These are phyloP conservation scores for Gypsophila paniculata DNA, from an alignment of 179 eudicot species.

Conservation along the genomic window DNA sequence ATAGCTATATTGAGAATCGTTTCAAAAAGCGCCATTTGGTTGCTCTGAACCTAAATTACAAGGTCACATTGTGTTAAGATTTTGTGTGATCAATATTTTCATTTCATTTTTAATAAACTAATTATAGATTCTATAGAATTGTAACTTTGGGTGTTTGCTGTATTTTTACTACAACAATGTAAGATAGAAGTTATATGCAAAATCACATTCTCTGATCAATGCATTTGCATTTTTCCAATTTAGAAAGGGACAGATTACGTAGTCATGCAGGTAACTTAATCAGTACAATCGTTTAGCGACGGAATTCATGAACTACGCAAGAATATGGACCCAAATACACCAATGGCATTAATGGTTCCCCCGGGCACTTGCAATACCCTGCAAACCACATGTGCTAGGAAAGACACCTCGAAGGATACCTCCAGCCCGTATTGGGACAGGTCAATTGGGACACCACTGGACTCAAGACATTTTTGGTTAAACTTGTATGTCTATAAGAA, in stretches of 20 bases:
- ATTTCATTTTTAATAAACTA: conserved; percentile 3
- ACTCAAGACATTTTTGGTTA: too few species aligned
- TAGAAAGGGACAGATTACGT: too few species aligned
- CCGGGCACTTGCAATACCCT: too few species aligned
- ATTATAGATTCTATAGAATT: background rate
- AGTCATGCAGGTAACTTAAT: too few species aligned
- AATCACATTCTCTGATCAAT: background rate
- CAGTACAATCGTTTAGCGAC: too few species aligned
- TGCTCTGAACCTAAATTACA: background rate
- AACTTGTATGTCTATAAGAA: too few species aligned
- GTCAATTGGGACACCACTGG: too few species aligned
- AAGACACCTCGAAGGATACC: too few species aligned
- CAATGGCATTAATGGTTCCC: too few species aligned
- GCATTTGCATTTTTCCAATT: background rate
- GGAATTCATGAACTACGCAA: background rate
- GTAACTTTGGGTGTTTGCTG: background rate
- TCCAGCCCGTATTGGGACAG: too few species aligned
- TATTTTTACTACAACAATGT: background rate
- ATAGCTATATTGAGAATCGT: background rate
- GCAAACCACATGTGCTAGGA: too few species aligned
- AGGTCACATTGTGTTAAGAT: background rate
- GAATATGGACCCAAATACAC: background rate
- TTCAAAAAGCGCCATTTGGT: background rate
- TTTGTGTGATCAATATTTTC: background rate
- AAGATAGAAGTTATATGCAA: background rate